These are phyloP conservation scores for Herpotrichia juniperi DNA, from an alignment of 2,329 filamentous ascomycete species.

Conservation along the genomic window DNA sequence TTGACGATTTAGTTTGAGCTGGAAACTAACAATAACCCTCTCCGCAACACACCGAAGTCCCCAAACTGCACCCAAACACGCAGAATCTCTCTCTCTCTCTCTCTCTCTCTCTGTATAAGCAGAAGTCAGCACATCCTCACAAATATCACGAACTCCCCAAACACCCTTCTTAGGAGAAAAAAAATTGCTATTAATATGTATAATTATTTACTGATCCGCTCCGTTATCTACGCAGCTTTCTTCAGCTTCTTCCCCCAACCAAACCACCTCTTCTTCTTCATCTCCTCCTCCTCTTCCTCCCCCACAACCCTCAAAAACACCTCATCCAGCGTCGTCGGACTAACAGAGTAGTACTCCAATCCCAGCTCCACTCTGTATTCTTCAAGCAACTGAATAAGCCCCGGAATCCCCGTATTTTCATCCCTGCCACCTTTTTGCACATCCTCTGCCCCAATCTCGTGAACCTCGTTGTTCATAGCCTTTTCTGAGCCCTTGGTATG, in stretches of 20 bases:
- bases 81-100: no score
- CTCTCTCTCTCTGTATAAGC: no score
- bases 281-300: slow-evolving; percentile 66
- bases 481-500: slow-evolving; percentile 12
- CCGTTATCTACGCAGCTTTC: slow-evolving; percentile 1
- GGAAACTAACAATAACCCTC: no score
- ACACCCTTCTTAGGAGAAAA: no score
- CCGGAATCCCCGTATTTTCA: slow-evolving; percentile 61
- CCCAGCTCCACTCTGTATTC: slow-evolving; percentile 70
- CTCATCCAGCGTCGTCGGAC: slow-evolving; percentile 85
- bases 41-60: no score
- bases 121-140: no score
- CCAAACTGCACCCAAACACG: no score
- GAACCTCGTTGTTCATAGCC: slow-evolving; percentile 19
- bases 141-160: no score
- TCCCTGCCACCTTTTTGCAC: background rate
- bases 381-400: slow-evolving; percentile 75
- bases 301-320: slow-evolving; percentile 88
- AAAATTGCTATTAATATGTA: background rate
- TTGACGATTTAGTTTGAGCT: no score
- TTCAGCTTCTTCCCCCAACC: slow-evolving; percentile 4
- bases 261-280: slow-evolving; percentile 16
- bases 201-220: background rate
- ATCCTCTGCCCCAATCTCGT: slow-evolving; percentile 25
- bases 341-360: slow-evolving; percentile 85